Base-by-base conservation (phyloP, 257 asterid species). In the Nicotiana noctiflora region DNA sequence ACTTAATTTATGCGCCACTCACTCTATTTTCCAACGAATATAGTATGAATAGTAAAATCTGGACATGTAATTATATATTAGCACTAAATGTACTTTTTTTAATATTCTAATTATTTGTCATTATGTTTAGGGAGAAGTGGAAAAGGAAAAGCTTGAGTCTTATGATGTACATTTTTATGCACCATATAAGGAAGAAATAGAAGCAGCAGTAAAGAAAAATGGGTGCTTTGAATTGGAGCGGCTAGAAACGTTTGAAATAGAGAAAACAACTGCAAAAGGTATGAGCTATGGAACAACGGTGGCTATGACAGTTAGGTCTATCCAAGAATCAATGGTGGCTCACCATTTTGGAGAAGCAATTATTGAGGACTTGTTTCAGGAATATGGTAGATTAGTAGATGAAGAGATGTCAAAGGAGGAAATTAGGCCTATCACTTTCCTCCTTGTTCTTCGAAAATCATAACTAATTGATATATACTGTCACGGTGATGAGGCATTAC, bases 131-230 rank as follows among this genome's bases (percentile, higher is more conserved):
- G 98, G 99, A 40, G 89, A 86, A 27, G 68, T 94, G 19, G 89
- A 89, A 76, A 86, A 89, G 89, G 95, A 84, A 56, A 90, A 80
- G 61, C 68, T 94, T 12, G 95, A 92, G 32, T 81, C 82, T 0
- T 94, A 96, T 12, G 98, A 96, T 21, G 94, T 91, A 32, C 92
- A 96, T 76, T 96, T 92, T 46, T 96, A 92, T 81, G 95, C 98
- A 9, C 93, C 99, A 52, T 88, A 91, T 15, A 88, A 84, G 57
- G 93, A 90, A 77, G 98, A 96, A 84, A 5, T 94, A 72, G 97
- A 90, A 85, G 91, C 89, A 3, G 87, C 85, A 75, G 88, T 89
- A 8, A 87, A 83, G 61, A 86, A 82, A 53, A 93, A 92, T 62
- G 97, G 93, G 29, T 86, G 91, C 11, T 86, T 96, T 86, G 85